These are phyloP conservation scores for Aspergillus clavatus DNA, from an alignment of 2,329 filamentous ascomycete species.

Conservation along the genomic window DNA sequence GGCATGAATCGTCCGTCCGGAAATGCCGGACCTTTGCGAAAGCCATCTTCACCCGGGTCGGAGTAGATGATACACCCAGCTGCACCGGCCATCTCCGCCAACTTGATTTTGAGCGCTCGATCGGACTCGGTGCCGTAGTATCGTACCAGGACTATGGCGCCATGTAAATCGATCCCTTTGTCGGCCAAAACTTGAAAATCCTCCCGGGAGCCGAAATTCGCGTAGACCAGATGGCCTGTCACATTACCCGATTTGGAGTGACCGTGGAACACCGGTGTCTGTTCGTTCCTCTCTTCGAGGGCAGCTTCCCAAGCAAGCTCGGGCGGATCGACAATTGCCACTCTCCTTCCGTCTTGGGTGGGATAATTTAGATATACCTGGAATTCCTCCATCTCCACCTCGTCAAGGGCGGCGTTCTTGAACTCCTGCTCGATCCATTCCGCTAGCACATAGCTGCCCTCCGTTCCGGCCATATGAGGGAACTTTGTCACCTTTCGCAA, in stretches of 20 bases:
- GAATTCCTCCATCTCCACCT: conserved; percentile 71
- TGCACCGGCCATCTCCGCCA: conserved; percentile 80
- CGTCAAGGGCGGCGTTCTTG: conserved; percentile 65
- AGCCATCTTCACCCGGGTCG: conserved; percentile 81
- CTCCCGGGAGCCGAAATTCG: conserved; percentile 79
- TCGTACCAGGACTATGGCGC: conserved; percentile 77
- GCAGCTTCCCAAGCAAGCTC: conserved; percentile 70
- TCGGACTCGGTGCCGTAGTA: conserved; percentile 72
- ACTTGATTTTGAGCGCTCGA: conserved; percentile 77
- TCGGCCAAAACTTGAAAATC: conserved; percentile 74
- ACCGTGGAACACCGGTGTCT: conserved; percentile 80
- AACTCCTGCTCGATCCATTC: conserved; percentile 81
- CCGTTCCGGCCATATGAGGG: conserved; percentile 88
- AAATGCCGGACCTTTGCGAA: conserved; percentile 64
- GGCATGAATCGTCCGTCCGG: conserved; percentile 78
- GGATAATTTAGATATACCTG: conserved; percentile 93
- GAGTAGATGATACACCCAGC: conserved; percentile 88
- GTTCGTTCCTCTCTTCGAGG: conserved; percentile 75
- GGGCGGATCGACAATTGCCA: conserved; percentile 71
- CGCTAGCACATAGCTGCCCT: conserved; percentile 82
- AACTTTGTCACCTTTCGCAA: conserved; percentile 74
- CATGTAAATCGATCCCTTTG: conserved; percentile 66
- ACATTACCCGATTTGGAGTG: conserved; percentile 84
- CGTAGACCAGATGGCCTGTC: conserved; percentile 81
- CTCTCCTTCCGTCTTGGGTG: conserved; percentile 65